These are phyloP conservation scores for Haberlea rhodopensis DNA, from an alignment of 257 asterid species.

Conservation along the genomic window DNA sequence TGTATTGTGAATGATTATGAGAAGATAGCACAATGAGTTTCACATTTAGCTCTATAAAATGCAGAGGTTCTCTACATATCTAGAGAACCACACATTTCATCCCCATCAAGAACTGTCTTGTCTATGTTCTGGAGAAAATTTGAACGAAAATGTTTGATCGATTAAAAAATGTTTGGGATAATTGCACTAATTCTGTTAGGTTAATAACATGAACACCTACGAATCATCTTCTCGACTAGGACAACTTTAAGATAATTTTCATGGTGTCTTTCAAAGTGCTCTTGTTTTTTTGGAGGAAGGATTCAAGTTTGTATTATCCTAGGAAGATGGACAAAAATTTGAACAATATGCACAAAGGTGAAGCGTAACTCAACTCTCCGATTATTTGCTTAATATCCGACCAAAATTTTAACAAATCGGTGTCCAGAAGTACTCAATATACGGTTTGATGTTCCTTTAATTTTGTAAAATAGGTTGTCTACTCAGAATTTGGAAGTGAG, in stretches of 20 bases:
- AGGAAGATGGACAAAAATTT: background rate
- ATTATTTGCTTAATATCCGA: constrained; percentile 4
- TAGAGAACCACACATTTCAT: background rate
- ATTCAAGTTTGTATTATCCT: background rate
- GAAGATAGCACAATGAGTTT: background rate
- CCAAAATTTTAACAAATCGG: background rate
- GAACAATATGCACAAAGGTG: background rate
- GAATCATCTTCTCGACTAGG: background rate
- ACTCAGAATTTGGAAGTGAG: constrained; percentile 29
- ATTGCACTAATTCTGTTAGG: background rate
- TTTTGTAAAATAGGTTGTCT: constrained; percentile 32
- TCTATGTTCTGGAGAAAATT: no score
- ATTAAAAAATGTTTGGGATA: no score
- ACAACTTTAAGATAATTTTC: background rate
- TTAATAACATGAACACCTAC: background rate
- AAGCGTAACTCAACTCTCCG: background rate
- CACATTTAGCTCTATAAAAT: background rate
- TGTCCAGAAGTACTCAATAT: background rate
- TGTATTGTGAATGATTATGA: background rate
- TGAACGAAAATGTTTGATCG: no score
- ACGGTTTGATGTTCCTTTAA: constrained; percentile 12
- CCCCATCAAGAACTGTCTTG: background rate
- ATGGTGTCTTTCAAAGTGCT: background rate
- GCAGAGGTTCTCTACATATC: background rate
- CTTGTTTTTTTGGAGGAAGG: background rate